A percentile compares a stretch with the other conserved stretches of the same genome.
phyloP scores from a whole-genome alignment of 2,329 filamentous ascomycete genomes.

The Tympanopsis confertula region DNA sequence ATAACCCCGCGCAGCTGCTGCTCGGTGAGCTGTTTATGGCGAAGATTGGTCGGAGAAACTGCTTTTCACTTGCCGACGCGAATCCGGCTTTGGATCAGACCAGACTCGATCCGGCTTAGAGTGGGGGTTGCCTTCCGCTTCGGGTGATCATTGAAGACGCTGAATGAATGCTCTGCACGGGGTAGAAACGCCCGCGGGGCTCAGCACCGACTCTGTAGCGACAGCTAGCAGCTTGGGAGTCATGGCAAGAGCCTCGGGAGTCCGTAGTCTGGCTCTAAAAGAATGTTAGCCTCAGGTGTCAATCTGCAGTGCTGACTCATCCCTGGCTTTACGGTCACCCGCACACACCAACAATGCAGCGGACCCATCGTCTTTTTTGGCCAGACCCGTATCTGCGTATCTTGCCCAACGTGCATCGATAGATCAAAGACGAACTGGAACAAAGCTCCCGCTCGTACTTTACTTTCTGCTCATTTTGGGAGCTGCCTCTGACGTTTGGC shows the following conservation, averaged over 20 bases:
- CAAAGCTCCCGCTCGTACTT: background rate
- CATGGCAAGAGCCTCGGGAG: background rate
- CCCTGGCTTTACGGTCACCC: no score
- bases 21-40: no score
- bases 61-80: background rate
- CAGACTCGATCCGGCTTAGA: background rate
- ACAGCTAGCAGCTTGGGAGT: background rate
- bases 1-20: background rate
- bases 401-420: background rate
- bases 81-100: background rate
- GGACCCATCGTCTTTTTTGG: background rate
- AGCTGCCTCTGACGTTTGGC: no score
- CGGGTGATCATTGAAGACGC: no score
- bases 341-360: no score
- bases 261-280: background rate
- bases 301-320: background rate
- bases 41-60: background rate
- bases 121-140: background rate
- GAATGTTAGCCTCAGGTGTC: background rate
- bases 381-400: background rate
- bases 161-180: no score
- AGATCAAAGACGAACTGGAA: background rate
- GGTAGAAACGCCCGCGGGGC: background rate
- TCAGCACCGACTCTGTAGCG: background rate
- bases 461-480: no score